Conservation (phyloP, 2,329 filamentous ascomycete species). For the Trichoderma afroharzianum region DNA sequence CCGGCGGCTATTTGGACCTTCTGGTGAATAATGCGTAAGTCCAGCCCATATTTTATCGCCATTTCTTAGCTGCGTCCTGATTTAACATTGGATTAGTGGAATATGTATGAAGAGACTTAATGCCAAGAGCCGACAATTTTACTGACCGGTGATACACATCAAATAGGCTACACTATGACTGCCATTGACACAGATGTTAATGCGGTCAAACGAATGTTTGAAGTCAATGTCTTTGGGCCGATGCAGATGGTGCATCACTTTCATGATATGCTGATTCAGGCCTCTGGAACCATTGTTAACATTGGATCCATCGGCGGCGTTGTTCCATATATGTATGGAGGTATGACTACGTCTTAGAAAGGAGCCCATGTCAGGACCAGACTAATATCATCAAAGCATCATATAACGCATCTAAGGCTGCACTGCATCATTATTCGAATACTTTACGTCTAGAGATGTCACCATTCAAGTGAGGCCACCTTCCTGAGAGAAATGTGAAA, state of each 20-base stretch:
- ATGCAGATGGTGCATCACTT: conserved; percentile 25
- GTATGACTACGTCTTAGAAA: not conserved
- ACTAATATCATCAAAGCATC: not conserved
- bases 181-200: conserved; percentile 30
- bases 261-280: conserved; percentile 21
- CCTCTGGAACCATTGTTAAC: conserved; percentile 25
- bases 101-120: not conserved
- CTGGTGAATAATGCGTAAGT: conserved; percentile 8
- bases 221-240: conserved; percentile 41
- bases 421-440: conserved; percentile 24
- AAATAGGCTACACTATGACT: conserved; percentile 27
- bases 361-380: not conserved
- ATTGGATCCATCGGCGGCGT: conserved; percentile 26
- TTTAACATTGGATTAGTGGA: not conserved
- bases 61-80: not conserved
- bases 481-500: not conserved
- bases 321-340: conserved; percentile 21
- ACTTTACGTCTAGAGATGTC: conserved; percentile 24
- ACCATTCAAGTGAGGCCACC: conserved; percentile 21
- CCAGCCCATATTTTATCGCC: too few species aligned
- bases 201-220: conserved; percentile 35
- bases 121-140: not conserved
- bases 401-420: conserved; percentile 26
- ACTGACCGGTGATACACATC: not conserved
- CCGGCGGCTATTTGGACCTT: conserved; percentile 1